A percentile compares a stretch with the other conserved stretches of the same genome.
These are phyloP conservation scores for Mortierella polycephala DNA, from an alignment of 371 early-diverging fungal genomes.

Conservation along the genomic window DNA sequence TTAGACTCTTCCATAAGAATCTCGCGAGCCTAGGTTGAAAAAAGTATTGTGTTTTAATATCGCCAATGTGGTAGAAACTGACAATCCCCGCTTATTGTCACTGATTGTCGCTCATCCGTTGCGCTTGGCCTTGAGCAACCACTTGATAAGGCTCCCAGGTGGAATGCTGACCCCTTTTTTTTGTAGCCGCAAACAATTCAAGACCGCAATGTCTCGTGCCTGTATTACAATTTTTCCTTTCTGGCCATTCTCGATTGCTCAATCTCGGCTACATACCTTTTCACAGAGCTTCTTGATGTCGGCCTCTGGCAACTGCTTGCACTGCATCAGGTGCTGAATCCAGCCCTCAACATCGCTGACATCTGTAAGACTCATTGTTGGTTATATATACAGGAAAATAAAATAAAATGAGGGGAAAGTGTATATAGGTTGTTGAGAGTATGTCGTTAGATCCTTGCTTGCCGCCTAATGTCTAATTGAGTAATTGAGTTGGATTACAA, in stretches of 20 bases:
- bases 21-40: conserved; percentile 84
- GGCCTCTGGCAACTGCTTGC: conserved; percentile 86
- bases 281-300: conserved; percentile 90
- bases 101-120: background rate
- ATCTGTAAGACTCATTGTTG: conserved; percentile 51
- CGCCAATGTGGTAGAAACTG: background rate
- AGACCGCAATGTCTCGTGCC: too few relatives aligned
- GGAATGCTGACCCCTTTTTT: too few relatives aligned
- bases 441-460: background rate
- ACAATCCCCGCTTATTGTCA: background rate
- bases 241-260: background rate
- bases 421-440: conserved; percentile 1
- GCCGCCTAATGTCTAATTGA: too few relatives aligned
- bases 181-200: too few relatives aligned
- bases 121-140: too few relatives aligned
- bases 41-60: background rate
- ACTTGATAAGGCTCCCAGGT: too few relatives aligned
- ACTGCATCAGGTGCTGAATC: conserved; percentile 64
- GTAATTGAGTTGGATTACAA: too few relatives aligned
- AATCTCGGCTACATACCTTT: conserved; percentile 68
- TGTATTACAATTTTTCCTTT: too few relatives aligned
- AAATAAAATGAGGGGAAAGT: conserved; percentile 1
- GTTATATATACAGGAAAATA: conserved; percentile 2
- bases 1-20: conserved; percentile 96
- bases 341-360: conserved; percentile 60